Conservation (phyloP, 768 basidiomycete species). For the Vararia minispora region DNA sequence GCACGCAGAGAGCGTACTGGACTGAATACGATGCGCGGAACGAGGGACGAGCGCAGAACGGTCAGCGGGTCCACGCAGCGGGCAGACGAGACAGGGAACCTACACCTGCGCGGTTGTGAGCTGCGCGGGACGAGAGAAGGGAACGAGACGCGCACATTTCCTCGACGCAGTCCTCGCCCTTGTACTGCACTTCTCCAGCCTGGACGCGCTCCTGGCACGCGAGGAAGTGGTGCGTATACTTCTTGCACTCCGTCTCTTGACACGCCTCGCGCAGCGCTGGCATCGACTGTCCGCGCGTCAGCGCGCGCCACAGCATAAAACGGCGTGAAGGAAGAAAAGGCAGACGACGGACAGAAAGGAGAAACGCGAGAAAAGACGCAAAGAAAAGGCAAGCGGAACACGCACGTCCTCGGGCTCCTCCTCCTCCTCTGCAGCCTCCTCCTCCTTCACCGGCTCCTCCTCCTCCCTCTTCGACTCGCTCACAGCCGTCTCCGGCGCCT, state of each 20-base stretch:
- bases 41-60: constrained; percentile 1
- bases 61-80: background rate
- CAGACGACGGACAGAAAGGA: too few species aligned
- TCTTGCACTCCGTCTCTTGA: constrained; percentile 50
- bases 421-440: constrained; percentile 36
- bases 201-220: constrained; percentile 86
- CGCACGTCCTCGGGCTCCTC: constrained; percentile 78
- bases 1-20: constrained; percentile 41
- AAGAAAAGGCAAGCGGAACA: constrained; percentile 11
- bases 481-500: constrained; percentile 25
- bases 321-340: too few species aligned
- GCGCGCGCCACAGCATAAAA: too few species aligned
- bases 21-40: constrained; percentile 25
- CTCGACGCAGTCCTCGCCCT: constrained; percentile 88
- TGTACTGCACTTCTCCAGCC: constrained; percentile 72
- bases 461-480: constrained; percentile 27
- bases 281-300: constrained; percentile 39
- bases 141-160: constrained; percentile 56
- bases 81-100: constrained; percentile 9
- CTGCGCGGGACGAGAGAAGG: background rate
- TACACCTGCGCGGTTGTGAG: constrained; percentile 12
- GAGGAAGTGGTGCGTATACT: constrained; percentile 71
- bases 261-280: constrained; percentile 72
- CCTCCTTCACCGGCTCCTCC: constrained; percentile 29
- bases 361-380: too few species aligned